Conservation (phyloP, 257 asterid species). For the Leonotis leonurus region DNA sequence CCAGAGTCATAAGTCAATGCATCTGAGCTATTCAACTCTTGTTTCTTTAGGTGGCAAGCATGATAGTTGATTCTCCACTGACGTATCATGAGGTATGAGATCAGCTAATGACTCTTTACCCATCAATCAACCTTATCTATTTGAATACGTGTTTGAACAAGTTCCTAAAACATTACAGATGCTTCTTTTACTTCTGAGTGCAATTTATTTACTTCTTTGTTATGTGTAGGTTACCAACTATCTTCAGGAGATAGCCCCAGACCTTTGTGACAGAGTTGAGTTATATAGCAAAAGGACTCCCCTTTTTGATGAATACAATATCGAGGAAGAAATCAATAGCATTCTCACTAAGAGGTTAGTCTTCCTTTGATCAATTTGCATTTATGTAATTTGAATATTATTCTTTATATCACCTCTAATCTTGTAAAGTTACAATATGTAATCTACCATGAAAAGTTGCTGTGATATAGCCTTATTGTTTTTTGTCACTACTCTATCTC, state of each 20-base stretch:
- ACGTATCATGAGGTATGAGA: conserved; percentile 85
- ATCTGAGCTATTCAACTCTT: conserved; percentile 16
- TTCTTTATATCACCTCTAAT: conserved; percentile 7
- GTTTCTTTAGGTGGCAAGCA: conserved; percentile 59
- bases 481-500: not conserved
- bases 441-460: not conserved
- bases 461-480: not conserved
- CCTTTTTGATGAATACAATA: conserved; percentile 75
- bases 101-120: not conserved
- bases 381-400: not conserved
- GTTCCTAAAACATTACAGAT: not conserved
- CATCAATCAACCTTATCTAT: not conserved
- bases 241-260: conserved; percentile 89
- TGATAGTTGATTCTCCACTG: conserved; percentile 95
- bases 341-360: conserved; percentile 84
- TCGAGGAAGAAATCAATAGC: conserved; percentile 81
- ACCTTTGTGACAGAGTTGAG: conserved; percentile 89
- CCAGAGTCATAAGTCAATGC: conserved; percentile 6
- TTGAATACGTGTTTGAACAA: not conserved
- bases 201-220: conserved; percentile 22
- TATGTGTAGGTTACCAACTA: conserved; percentile 82
- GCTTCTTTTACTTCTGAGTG: conserved; percentile 11
- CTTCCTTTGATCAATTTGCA: not conserved
- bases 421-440: not conserved
- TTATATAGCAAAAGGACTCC: conserved; percentile 67